Evolutionary conservation across 2,329 filamentous ascomycete genomes (phyloP).

Genomic region (Coniochaeta prunicola): DNA sequence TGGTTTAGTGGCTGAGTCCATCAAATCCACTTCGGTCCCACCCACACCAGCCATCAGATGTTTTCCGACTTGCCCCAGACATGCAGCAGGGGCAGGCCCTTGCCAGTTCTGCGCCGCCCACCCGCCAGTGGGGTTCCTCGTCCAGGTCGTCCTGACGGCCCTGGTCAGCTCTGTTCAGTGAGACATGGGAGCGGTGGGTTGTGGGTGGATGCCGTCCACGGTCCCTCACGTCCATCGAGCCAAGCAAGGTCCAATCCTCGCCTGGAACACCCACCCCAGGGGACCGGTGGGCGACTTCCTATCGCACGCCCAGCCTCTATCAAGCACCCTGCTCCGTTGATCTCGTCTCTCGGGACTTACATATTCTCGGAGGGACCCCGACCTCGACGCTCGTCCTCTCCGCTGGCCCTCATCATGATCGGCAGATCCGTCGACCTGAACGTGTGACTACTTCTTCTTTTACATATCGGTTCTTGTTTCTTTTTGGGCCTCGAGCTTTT

Average conservation of each 20-base stretch:
- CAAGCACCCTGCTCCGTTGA: slow-evolving; percentile 28
- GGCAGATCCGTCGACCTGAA: slow-evolving; percentile 38
- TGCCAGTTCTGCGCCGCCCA: slow-evolving; percentile 6
- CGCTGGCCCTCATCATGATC: slow-evolving; percentile 33
- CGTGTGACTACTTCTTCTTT: slow-evolving; percentile 36
- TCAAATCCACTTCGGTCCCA: slow-evolving; percentile 16
- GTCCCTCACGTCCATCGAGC: slow-evolving; percentile 1
- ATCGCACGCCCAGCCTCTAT: slow-evolving; percentile 21
- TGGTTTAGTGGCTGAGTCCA: slow-evolving; percentile 26
- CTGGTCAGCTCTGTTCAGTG: neutral
- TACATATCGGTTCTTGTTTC: slow-evolving; percentile 43
- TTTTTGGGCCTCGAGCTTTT: slow-evolving; percentile 37
- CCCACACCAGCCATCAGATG: slow-evolving; percentile 28
- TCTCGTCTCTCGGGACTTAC: slow-evolving; percentile 36
- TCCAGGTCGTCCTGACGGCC: neutral
- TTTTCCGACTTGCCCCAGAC: slow-evolving; percentile 36
- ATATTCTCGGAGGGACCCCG: slow-evolving; percentile 38
- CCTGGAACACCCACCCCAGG: slow-evolving; percentile 7
- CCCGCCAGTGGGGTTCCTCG: slow-evolving; percentile 9
- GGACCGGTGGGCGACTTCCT: slow-evolving; percentile 21
- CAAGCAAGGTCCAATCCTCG: slow-evolving; percentile 1
- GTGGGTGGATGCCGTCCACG: slow-evolving; percentile 5
- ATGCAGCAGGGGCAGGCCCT: slow-evolving; percentile 23
- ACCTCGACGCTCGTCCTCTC: slow-evolving; percentile 30
- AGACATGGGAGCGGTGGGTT: slow-evolving; percentile 7